Evolutionary conservation across 1,139 yeast species (phyloP), one percentile per base, ranked within the genome.

Genomic region (Chernovozyma sophiae-reginae): DNA sequence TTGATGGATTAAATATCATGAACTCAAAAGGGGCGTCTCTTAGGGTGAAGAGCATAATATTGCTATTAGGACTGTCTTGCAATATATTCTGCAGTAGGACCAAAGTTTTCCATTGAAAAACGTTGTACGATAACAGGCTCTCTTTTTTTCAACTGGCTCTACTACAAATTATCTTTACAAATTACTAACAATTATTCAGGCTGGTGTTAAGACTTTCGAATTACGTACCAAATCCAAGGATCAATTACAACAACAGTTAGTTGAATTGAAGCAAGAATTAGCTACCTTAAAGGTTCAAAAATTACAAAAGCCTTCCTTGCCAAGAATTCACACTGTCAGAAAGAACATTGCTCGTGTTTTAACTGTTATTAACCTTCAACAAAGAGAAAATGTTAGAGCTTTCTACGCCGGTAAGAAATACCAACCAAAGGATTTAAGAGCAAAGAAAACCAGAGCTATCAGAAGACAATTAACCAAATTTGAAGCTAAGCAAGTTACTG

Each of bases 371-470:
- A 90, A 86, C 92, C 80, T 81, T 63, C 87, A 86, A 79, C 96
- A 89, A 78, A 90, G 98, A 77, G 90, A 84, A 55, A 82, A 85
- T 59, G 96, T 87, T 68, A 86, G 86, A 74, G 95, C 85, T 67
- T 84, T 86, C 81, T 90, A 89, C 92, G 79, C 80, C 58, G 95
- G 90, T 75, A 89, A 89, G 83, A 90, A 89, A 78, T 86, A 81
- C 82, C 79, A 82, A 71, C 98, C 98, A 79, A 90, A 90, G 81
- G 97, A 90, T 72, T 82, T 92, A 76, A 92, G 97, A 79, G 96
- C 87, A 64, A 92, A 92, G 90, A 86, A 92, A 85, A 92, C 98
- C 75, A 92, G 97, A 83, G 97, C 98, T 72, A 77, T 92, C 74
- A 90, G 98, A 86, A 87, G 97, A 81, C 80, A 82, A 70, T 81